Conservation (phyloP, 2,329 filamentous ascomycete genomes). For the Venturia carpophila region DNA sequence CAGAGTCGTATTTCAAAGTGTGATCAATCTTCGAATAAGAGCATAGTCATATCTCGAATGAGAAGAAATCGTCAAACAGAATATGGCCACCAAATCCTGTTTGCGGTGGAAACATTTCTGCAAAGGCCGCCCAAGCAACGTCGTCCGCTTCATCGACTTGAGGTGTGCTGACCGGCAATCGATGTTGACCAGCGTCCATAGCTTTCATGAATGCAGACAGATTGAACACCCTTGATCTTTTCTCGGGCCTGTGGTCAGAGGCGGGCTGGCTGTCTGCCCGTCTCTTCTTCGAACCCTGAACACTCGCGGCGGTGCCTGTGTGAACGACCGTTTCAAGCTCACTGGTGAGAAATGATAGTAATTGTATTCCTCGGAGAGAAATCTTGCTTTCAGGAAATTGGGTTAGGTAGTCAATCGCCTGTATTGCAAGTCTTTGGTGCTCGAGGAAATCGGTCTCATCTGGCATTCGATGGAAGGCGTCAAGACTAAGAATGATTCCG, state of each 20-base stretch:
- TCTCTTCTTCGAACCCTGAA: conserved; percentile 1
- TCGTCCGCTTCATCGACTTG: conserved; percentile 6
- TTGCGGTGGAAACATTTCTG: conserved; percentile 12
- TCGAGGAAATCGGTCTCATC: conserved; percentile 28
- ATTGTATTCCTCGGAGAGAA: conserved; percentile 10
- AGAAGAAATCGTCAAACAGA: conserved; percentile 14
- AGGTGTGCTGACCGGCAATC: conserved; percentile 2
- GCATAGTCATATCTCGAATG: background rate
- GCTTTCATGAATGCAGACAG: conserved; percentile 6
- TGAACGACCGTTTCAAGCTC: background rate
- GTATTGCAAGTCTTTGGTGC: conserved; percentile 29
- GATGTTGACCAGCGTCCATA: background rate
- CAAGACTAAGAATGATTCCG: conserved; percentile 34
- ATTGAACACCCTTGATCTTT: conserved; percentile 1
- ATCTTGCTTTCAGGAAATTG: conserved; percentile 13
- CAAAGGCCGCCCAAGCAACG: conserved; percentile 11
- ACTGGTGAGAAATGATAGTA: conserved; percentile 7
- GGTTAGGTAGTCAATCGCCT: conserved; percentile 26
- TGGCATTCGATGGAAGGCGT: conserved; percentile 29
- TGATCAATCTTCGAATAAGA: background rate
- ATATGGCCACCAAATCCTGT: conserved; percentile 13
- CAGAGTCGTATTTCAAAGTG: background rate
- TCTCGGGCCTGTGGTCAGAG: background rate
- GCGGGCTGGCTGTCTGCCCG: background rate
- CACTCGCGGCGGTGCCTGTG: background rate